Evolutionary conservation across 2,329 filamentous ascomycete species (phyloP).

Genomic region (Ophiocordyceps camponoti-rufipedis): DNA sequence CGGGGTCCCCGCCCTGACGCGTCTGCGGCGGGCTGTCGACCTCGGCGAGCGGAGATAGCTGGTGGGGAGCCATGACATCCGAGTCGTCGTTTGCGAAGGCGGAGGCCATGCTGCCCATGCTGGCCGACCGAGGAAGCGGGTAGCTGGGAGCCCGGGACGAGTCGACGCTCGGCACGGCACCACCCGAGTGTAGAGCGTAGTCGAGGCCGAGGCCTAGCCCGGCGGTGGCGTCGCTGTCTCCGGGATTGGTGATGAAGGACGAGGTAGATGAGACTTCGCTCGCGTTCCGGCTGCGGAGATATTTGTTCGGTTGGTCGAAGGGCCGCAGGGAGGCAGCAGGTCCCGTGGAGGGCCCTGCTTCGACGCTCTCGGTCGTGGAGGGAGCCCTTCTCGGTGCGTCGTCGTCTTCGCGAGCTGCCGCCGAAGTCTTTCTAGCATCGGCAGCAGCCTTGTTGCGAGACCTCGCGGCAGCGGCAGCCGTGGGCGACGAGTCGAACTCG

Average conservation of each 20-base stretch:
- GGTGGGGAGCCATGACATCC: constrained; percentile 5
- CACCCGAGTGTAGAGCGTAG: constrained; percentile 67
- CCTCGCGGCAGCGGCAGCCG: constrained; percentile 33
- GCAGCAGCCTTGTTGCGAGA: constrained; percentile 29
- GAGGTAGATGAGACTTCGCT: constrained; percentile 44
- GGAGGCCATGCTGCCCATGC: constrained; percentile 78
- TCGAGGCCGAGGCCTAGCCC: constrained; percentile 49
- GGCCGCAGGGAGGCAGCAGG: constrained; percentile 19
- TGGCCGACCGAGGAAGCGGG: constrained; percentile 55
- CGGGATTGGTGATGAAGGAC: constrained; percentile 35
- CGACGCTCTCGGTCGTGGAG: constrained; percentile 13
- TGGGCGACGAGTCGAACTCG: constrained; percentile 36
- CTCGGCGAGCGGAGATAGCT: constrained; percentile 31
- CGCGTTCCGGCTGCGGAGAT: constrained; percentile 35
- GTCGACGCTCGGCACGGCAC: constrained; percentile 42
- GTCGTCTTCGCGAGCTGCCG: constrained; percentile 7
- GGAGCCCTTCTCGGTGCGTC: constrained; percentile 10
- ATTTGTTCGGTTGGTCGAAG: constrained; percentile 29
- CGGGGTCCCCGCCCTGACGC: constrained; percentile 21
- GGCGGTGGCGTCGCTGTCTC: constrained; percentile 57
- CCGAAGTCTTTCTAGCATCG: constrained; percentile 1
- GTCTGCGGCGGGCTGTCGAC: constrained; percentile 22
- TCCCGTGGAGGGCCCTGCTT: constrained; percentile 28
- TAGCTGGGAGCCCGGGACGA: constrained; percentile 32
- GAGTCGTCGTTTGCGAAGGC: constrained; percentile 38